Percentiles rank a stretch among this genome's conserved stretches.
These are phyloP conservation scores for Microbotryum violaceum DNA, from an alignment of 1,284 basidiomycete genomes.

Conservation along the genomic window DNA sequence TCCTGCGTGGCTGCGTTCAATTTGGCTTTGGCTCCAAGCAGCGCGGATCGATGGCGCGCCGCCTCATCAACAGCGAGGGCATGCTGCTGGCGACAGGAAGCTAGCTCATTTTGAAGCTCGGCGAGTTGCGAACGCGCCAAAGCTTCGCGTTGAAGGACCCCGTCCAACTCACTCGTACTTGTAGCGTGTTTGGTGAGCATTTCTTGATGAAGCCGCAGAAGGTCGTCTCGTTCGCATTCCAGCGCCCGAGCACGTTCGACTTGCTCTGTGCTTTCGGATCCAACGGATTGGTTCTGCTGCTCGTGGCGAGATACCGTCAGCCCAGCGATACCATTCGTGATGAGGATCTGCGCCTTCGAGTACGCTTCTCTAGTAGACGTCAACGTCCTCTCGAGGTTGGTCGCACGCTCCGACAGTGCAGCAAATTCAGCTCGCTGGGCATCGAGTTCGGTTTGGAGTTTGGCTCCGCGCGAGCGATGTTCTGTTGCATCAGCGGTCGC, in stretches of 20 bases:
- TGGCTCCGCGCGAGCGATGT: constrained; percentile 39
- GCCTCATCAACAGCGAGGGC: constrained; percentile 62
- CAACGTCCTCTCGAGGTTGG: constrained; percentile 18
- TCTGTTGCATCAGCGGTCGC: constrained; percentile 58
- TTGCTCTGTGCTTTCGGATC: background rate
- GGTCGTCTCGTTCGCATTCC: constrained; percentile 61
- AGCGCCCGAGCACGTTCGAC: constrained; percentile 53
- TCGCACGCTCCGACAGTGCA: background rate
- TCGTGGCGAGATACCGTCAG: constrained; percentile 51
- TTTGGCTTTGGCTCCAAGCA: constrained; percentile 59
- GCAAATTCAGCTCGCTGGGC: constrained; percentile 8
- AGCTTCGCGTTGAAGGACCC: constrained; percentile 57
- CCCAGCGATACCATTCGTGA: constrained; percentile 73
- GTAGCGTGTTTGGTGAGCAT: constrained; percentile 41
- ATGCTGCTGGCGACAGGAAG: constrained; percentile 68
- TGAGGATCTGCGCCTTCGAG: constrained; percentile 70
- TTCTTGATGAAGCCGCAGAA: constrained; percentile 71
- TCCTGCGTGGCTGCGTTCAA: constrained; percentile 61
- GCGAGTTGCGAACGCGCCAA: constrained; percentile 65
- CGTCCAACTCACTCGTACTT: constrained; percentile 51
- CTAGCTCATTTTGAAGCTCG: constrained; percentile 65
- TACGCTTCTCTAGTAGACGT: constrained; percentile 67
- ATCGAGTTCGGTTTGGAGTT: constrained; percentile 45
- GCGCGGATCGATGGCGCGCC: constrained; percentile 48
- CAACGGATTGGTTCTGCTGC: background rate